phyloP scores from a whole-genome alignment of 73 alveolate species.

The Tetrahymena thermophila region DNA sequence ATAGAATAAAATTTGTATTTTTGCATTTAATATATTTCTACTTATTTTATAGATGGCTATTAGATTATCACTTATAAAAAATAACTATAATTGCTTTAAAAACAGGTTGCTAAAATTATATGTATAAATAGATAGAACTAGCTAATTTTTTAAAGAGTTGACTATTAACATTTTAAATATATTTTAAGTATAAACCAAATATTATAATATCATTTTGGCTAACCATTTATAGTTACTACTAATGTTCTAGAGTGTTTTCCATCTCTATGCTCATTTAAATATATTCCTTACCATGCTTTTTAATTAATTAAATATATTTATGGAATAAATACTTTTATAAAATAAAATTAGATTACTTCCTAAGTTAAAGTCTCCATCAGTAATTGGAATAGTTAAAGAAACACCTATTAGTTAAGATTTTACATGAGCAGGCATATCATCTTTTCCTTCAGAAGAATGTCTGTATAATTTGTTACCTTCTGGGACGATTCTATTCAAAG shows the following conservation, averaged over 20 bases:
- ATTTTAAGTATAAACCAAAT: too few species aligned
- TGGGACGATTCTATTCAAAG: constrained; percentile 69
- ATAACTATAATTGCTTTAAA: too few species aligned
- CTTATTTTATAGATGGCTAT: too few species aligned
- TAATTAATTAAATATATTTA: neutral
- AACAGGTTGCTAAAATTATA: too few species aligned
- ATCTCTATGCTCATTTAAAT: constrained; percentile 68
- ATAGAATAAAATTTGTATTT: too few species aligned
- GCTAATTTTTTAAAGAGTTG: too few species aligned
- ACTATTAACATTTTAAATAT: too few species aligned
- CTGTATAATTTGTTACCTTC: constrained; percentile 52
- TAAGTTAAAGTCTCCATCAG: constrained; percentile 58
- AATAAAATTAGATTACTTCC: constrained; percentile 34
- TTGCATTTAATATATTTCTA: too few species aligned
- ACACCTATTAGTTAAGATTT: constrained; percentile 73
- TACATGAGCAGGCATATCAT: constrained; percentile 83
- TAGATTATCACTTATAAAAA: too few species aligned
- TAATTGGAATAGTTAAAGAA: constrained; percentile 62
- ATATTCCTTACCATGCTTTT: constrained; percentile 76
- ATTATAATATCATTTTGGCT: neutral
- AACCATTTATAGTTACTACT: constrained; percentile 60
- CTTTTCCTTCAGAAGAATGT: constrained; percentile 77
- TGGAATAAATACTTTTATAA: neutral
- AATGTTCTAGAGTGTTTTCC: constrained; percentile 46
- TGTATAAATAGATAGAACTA: too few species aligned